Evolutionary conservation across 305 asterid genomes (phyloP), one percentile per base, ranked within the genome.

Genomic region (Euphrasia arctica): DNA sequence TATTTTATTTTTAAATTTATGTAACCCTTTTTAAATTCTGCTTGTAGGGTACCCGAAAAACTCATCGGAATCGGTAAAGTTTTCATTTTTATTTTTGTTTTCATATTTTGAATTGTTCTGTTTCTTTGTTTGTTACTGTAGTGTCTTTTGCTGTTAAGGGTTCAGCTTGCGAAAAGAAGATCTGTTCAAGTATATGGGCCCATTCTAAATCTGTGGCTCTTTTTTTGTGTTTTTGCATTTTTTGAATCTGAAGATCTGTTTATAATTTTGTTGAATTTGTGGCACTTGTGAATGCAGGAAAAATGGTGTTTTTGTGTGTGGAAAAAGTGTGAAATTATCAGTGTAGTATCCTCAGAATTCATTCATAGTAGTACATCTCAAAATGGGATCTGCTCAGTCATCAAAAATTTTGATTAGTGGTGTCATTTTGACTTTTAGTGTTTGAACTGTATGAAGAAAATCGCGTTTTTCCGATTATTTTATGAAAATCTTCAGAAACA

Each of bases 351-450:
- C 43, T 39, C 43, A 8, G 43, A 39, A 39, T 39, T 8, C 45
- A 39, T 39, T 39, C 45, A 8, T 9, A 39, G 27, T 25, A 25
- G 41, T 34, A 34, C 41, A 34, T 34, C 41, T 48, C 5, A 31
- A 49, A 52, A 42, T 51, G 66, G 41, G 51, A 49, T 54, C 8
- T 36, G 42, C 8, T 36, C 9, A 34, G 31, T 55, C 34, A 34
- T 45, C 42, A 31, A 42, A 69, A 25, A 1, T 25, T 25, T 25
- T 60, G 70, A 61, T 72, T 74, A 72, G 73, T 80, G 82, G 80
- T 77, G 70, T 18, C 73, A 67, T 10, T 70, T 72, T 72, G 72
- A 64, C 75, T 67, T 80, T 55, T 18, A 18, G 29, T 62, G 52
- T 61, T 70, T 70, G 45, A 65, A 41, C 59, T 43, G 14, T 60